A percentile compares a stretch with the other conserved stretches of the same genome.
These are phyloP conservation scores for Aspergillus diversus DNA, from an alignment of 495 filamentous ascomycete species.

Conservation along the genomic window DNA sequence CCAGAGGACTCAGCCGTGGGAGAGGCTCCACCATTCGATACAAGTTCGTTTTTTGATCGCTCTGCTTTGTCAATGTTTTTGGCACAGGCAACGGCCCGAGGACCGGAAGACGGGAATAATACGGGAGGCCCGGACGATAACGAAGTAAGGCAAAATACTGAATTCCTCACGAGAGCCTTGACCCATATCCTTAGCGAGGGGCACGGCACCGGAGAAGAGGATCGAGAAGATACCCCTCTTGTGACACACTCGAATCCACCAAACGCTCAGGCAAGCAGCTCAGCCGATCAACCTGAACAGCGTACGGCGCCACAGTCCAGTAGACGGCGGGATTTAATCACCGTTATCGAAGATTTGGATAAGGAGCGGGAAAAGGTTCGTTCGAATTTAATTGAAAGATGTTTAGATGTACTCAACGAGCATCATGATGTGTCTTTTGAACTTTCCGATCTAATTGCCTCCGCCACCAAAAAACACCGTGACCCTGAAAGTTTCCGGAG, in stretches of 20 bases:
- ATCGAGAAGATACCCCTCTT: constrained; percentile 31
- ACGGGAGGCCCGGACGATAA: constrained; percentile 30
- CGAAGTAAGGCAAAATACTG: constrained; percentile 36
- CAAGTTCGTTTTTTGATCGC: constrained; percentile 31
- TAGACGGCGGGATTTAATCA: constrained; percentile 49
- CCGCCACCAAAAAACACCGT: constrained; percentile 69
- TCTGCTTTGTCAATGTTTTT: constrained; percentile 46
- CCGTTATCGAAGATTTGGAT: constrained; percentile 78
- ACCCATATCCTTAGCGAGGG: constrained; percentile 41
- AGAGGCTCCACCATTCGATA: constrained; percentile 38
- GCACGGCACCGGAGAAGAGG: constrained; percentile 31
- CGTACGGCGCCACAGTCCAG: constrained; percentile 25
- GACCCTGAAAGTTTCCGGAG: constrained; percentile 65
- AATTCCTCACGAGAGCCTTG: constrained; percentile 40
- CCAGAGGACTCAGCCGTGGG: constrained; percentile 35
- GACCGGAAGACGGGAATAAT: constrained; percentile 28
- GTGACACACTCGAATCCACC: constrained; percentile 23
- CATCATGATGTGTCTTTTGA: constrained; percentile 92
- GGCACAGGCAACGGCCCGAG: constrained; percentile 36
- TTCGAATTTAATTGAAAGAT: constrained; percentile 81
- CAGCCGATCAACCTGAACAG: constrained; percentile 28
- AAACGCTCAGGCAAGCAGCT: constrained; percentile 18
- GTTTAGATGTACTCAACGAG: constrained; percentile 83
- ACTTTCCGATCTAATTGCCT: constrained; percentile 80
- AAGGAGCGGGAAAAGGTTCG: constrained; percentile 72